These are phyloP conservation scores for Populus hybrid DNA, from an alignment of 441 rosid genomes.

Conservation along the genomic window DNA sequence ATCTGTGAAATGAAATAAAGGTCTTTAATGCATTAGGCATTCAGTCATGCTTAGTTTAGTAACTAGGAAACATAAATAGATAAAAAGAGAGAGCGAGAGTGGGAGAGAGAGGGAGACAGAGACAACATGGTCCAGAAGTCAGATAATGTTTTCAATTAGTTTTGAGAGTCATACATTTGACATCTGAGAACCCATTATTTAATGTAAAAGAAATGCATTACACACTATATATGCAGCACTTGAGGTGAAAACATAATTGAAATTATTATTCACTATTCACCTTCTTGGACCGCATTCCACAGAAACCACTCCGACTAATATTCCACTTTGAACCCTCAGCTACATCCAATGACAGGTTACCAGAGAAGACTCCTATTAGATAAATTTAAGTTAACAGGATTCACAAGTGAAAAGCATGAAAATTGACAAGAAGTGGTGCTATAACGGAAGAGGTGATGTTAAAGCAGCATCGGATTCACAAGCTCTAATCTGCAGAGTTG, in stretches of 20 bases:
- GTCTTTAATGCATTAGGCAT: not conserved
- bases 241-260: not conserved
- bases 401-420: not conserved
- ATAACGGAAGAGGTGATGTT: not conserved
- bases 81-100: no score
- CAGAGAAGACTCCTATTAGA: slow-evolving; percentile 73
- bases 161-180: not conserved
- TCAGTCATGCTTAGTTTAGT: not conserved
- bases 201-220: not conserved
- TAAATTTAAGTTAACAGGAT: slow-evolving; percentile 4
- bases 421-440: not conserved
- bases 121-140: not conserved
- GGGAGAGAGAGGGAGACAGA: no score
- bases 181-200: not conserved
- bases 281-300: slow-evolving; percentile 98
- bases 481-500: not conserved
- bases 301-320: slow-evolving; percentile 77
- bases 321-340: slow-evolving; percentile 73
- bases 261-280: slow-evolving; percentile 23
- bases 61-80: not conserved
- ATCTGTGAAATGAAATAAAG: not conserved
- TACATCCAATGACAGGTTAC: slow-evolving; percentile 69
- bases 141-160: not conserved
- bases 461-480: not conserved
- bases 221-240: not conserved